Conservation (phyloP, 345 rosid genomes). For the Salix suchowensis region DNA sequence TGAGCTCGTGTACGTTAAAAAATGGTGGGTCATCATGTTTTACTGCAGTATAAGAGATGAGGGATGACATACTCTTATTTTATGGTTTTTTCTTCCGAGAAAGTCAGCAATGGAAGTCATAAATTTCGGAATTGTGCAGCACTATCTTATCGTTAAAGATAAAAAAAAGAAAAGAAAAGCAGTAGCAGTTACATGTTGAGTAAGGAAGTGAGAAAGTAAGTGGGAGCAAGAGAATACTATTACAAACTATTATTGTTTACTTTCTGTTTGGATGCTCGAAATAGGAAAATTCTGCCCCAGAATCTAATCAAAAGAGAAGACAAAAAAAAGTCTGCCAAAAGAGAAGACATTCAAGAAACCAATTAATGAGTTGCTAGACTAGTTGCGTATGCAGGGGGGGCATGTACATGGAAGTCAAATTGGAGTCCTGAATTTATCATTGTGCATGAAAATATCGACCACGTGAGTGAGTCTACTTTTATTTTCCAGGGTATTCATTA, state of each 20-base stretch:
- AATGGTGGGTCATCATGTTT: slow-evolving; percentile 25
- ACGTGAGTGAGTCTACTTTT: neutral
- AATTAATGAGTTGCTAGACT: neutral
- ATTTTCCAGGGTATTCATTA: neutral
- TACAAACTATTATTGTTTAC: neutral
- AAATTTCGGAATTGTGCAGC: slow-evolving; percentile 14
- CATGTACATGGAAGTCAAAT: neutral
- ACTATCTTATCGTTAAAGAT: neutral
- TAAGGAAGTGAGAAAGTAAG: neutral
- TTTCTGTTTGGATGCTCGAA: neutral
- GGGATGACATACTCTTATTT: too few species aligned
- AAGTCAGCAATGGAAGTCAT: slow-evolving; percentile 1
- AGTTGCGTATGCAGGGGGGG: neutral
- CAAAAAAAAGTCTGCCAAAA: neutral
- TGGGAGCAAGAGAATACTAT: neutral
- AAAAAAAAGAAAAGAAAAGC: too few species aligned
- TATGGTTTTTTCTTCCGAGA: neutral
- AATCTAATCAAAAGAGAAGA: neutral
- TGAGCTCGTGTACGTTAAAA: slow-evolving; percentile 40
- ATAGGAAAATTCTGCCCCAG: neutral
- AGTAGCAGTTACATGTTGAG: neutral
- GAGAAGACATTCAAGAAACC: neutral
- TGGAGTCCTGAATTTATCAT: neutral
- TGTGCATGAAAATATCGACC: neutral
- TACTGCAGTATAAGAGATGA: neutral